Evolutionary conservation across 257 asterid species (phyloP), one percentile per base, ranked within the genome.

Genomic region (Phtheirospermum japonicum): DNA sequence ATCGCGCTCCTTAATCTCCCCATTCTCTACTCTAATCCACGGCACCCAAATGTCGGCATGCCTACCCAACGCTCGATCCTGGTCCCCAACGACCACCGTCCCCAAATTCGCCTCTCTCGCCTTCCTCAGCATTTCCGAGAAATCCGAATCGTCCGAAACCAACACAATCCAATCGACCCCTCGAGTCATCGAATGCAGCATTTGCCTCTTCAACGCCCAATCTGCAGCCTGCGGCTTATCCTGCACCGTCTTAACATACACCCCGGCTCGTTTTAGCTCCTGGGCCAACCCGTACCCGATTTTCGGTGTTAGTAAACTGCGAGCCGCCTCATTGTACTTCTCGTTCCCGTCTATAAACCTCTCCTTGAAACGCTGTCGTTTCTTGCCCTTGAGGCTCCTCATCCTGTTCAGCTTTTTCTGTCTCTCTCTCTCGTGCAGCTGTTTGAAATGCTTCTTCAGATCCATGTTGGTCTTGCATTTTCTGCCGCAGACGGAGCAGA

Each of bases 171-270:
- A 91, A 71, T 91, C 98, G 14, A 88, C 85, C 39, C 96, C 95
- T 59, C 98, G 73, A 46, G 75, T 86, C 93, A 91, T 77, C 0
- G 98, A 91, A 63, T 91, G 98, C 81, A 77, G 55, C 94, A 91
- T 89, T 72, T 88, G 98, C 77, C 82, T 86, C 79, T 88, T 91
- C 79, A 91, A 64, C 0, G 98, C 98, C 95, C 87, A 91, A 80
- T 91, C 95, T 9, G 98, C 98, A 0, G 98, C 93, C 66, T 91
- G 98, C 0, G 96, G 96, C 80, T 87, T 90, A 71, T 91, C 98
- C 70, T 81, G 81, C 61, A 91, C 98, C 0, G 95, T 88, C 79
- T 84, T 91, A 20, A 91, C 96, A 40, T 58, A 86, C 61, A 91
- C 92, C 71, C 95, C 98, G 6, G 98, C 96, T 2, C 98, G 81